phyloP scores from a whole-genome alignment of 768 basidiomycete species.

The Auriscalpium vulgare region DNA sequence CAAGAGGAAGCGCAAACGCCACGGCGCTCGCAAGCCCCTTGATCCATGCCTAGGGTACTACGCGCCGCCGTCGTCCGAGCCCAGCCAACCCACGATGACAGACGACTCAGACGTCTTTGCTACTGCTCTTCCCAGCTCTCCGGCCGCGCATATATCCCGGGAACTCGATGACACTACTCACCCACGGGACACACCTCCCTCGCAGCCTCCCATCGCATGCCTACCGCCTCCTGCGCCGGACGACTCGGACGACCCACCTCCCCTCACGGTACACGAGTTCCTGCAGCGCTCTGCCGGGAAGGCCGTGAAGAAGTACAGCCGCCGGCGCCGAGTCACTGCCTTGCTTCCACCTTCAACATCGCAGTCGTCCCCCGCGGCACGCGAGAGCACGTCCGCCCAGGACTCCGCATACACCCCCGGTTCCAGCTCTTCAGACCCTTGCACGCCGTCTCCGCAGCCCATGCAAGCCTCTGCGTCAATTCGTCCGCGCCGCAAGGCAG shows the following conservation, averaged over 20 bases:
- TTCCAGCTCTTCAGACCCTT: background rate
- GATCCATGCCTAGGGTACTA: background rate
- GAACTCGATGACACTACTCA: background rate
- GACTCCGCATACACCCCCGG: background rate
- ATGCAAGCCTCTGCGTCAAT: background rate
- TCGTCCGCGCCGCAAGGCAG: constrained; percentile 2
- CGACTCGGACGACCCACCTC: background rate
- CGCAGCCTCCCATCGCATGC: background rate
- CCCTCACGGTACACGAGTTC: background rate
- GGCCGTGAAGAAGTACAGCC: background rate
- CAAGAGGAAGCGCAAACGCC: constrained; percentile 8
- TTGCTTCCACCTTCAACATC: background rate
- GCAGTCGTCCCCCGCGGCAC: background rate
- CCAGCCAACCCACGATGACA: background rate
- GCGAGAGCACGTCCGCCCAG: background rate
- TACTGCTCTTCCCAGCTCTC: background rate
- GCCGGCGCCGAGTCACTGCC: background rate
- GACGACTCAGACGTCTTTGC: background rate
- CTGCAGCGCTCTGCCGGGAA: background rate
- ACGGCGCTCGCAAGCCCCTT: background rate
- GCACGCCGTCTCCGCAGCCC: background rate
- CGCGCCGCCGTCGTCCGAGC: background rate
- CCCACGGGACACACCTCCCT: background rate
- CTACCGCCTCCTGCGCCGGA: background rate
- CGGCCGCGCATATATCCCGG: background rate